Conservation (phyloP, 441 rosid species). For the Syzygium syzygioides region DNA sequence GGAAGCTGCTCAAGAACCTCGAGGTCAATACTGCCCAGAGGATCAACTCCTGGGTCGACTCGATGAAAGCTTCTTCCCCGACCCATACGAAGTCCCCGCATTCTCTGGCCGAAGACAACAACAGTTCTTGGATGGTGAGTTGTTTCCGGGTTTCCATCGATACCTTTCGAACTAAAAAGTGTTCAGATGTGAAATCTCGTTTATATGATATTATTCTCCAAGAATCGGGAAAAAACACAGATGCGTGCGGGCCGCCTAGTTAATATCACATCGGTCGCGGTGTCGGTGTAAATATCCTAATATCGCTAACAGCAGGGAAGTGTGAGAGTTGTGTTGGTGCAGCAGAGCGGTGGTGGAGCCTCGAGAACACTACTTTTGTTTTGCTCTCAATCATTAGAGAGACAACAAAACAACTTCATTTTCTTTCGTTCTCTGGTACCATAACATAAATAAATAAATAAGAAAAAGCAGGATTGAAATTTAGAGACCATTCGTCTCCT, state of each 20-base stretch:
- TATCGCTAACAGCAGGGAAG: neutral
- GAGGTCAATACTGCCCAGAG: slow-evolving; percentile 64
- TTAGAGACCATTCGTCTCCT: neutral
- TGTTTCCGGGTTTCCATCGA: neutral
- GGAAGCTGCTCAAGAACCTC: slow-evolving; percentile 48
- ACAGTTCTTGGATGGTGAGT: slow-evolving; percentile 62
- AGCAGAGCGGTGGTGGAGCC: neutral
- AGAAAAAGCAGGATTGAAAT: neutral
- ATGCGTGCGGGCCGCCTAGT: neutral
- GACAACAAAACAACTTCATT: neutral
- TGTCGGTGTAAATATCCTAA: neutral
- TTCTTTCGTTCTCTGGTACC: neutral
- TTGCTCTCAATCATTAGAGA: neutral
- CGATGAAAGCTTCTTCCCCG: slow-evolving; percentile 88
- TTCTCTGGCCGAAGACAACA: slow-evolving; percentile 33
- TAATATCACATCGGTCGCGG: neutral
- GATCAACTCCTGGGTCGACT: slow-evolving; percentile 75
- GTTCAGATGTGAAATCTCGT: neutral
- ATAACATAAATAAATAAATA: neutral
- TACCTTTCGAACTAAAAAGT: neutral
- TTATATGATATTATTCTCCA: neutral
- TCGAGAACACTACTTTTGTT: neutral
- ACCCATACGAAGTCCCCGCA: slow-evolving; percentile 59
- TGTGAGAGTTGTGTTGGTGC: neutral
- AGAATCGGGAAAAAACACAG: neutral